These are phyloP conservation scores for Ramalina peruviana DNA, from an alignment of 495 filamentous ascomycete genomes.

Conservation along the genomic window DNA sequence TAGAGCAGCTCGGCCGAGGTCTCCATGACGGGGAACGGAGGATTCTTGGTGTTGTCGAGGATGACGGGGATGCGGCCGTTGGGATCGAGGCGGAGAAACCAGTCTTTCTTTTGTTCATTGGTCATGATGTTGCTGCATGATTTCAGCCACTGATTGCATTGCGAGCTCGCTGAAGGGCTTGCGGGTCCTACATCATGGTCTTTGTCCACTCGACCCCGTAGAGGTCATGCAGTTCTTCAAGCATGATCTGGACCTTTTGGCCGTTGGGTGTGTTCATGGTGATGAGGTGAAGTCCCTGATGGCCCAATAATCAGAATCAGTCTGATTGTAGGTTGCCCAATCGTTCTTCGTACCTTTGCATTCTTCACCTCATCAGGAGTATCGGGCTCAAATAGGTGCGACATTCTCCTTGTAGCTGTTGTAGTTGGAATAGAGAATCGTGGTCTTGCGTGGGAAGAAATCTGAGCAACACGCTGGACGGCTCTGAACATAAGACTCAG, in stretches of 20 bases:
- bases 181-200: slow-evolving; percentile 25
- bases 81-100: slow-evolving; percentile 40
- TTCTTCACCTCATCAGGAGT: slow-evolving; percentile 20
- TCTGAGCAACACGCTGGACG: slow-evolving; percentile 2
- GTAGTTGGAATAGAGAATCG: neutral
- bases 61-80: slow-evolving; percentile 39
- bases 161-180: neutral
- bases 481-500: slow-evolving; percentile 9
- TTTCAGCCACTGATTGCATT: neutral
- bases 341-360: slow-evolving; percentile 14
- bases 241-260: slow-evolving; percentile 23
- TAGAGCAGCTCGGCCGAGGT: slow-evolving; percentile 39
- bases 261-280: slow-evolving; percentile 19
- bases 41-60: slow-evolving; percentile 34
- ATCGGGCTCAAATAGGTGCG: slow-evolving; percentile 15
- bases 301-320: neutral
- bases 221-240: slow-evolving; percentile 23
- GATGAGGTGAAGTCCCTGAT: slow-evolving; percentile 19
- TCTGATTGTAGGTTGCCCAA: neutral
- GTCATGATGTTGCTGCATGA: slow-evolving; percentile 29
- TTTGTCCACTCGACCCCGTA: slow-evolving; percentile 41
- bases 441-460: slow-evolving; percentile 2
- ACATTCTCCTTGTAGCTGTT: slow-evolving; percentile 11
- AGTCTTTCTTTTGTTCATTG: slow-evolving; percentile 45
- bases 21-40: slow-evolving; percentile 39